These are phyloP conservation scores for Chrysanthemum lavandulifolium DNA, from an alignment of 129 eudicot species.

Conservation along the genomic window DNA sequence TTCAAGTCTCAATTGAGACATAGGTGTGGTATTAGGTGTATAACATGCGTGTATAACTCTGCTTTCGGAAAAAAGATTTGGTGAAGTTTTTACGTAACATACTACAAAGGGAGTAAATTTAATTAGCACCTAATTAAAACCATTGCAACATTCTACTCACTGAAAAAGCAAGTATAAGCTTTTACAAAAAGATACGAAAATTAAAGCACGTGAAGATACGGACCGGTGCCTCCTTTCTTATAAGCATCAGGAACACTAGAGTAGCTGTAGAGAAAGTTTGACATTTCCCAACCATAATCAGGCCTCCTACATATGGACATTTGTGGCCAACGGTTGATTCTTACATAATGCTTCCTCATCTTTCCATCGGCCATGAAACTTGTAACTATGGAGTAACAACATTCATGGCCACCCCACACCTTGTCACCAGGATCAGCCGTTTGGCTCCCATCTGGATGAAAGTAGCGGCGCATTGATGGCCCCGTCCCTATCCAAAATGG, in stretches of 20 bases:
- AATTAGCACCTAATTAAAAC: too few relatives aligned
- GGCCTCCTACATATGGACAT: slow-evolving; percentile 44
- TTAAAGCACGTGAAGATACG: slow-evolving; percentile 31
- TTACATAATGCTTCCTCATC: slow-evolving; percentile 73
- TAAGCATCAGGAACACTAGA: slow-evolving; percentile 65
- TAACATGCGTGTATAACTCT: too few relatives aligned
- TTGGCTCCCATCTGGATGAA: slow-evolving; percentile 71
- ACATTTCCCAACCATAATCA: slow-evolving; percentile 92
- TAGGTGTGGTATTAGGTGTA: too few relatives aligned
- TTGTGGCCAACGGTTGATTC: slow-evolving; percentile 81
- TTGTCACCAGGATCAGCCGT: slow-evolving; percentile 62
- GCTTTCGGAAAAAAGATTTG: too few relatives aligned
- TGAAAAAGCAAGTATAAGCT: background rate
- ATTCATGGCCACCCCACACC: slow-evolving; percentile 96
- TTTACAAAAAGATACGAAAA: background rate
- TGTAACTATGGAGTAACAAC: slow-evolving; percentile 64
- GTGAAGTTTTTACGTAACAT: too few relatives aligned
- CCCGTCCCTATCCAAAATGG: slow-evolving; percentile 65
- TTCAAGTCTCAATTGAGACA: too few relatives aligned
- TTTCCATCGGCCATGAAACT: slow-evolving; percentile 52
- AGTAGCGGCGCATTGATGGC: slow-evolving; percentile 59
- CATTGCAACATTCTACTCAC: too few relatives aligned
- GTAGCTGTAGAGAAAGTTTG: slow-evolving; percentile 55
- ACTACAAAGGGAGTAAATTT: too few relatives aligned
- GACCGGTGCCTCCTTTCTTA: slow-evolving; percentile 67